phyloP scores from a whole-genome alignment of 2,329 filamentous ascomycete genomes.

The Anthostomella pinea region DNA sequence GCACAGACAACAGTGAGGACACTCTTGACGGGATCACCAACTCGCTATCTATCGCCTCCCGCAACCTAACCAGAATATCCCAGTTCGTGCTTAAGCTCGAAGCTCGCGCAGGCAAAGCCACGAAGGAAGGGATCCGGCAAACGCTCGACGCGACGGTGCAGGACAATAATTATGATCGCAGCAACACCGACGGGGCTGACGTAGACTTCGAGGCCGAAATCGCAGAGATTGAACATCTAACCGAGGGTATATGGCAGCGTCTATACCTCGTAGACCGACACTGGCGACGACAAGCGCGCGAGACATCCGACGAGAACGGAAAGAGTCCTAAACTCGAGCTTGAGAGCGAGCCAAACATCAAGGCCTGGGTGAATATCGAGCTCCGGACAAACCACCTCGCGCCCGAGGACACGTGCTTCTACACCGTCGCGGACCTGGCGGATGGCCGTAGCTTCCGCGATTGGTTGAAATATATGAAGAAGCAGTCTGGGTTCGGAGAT shows the following conservation, averaged over 20 bases:
- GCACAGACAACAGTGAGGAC: constrained; percentile 9
- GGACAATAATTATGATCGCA: constrained; percentile 11
- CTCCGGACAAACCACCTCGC: constrained; percentile 10
- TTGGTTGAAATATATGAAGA: constrained; percentile 21
- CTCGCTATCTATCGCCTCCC: constrained; percentile 15
- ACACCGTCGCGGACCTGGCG: constrained; percentile 20
- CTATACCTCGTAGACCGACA: constrained; percentile 25
- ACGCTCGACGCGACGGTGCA: constrained; percentile 27
- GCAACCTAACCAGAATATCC: constrained; percentile 24
- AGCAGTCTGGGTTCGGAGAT: constrained; percentile 14
- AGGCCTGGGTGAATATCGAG: constrained; percentile 22
- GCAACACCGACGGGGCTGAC: constrained; percentile 1
- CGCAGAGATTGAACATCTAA: constrained; percentile 21
- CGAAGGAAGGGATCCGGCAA: constrained; percentile 27
- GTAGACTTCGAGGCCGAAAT: constrained; percentile 14
- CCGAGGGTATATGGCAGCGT: constrained; percentile 18
- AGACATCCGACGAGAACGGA: constrained; percentile 9
- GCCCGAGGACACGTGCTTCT: constrained; percentile 23
- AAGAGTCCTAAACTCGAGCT: constrained; percentile 13
- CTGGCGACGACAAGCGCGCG: constrained; percentile 17
- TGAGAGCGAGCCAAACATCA: constrained; percentile 19
- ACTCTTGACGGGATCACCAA: constrained; percentile 16
- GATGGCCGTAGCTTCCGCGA: constrained; percentile 17
- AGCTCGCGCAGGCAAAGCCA: constrained; percentile 23
- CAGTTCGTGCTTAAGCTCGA: constrained; percentile 32